Percentiles rank a stretch among this genome's conserved stretches.
Evolutionary conservation across 257 asterid genomes (phyloP).

Genomic region (Striga asiatica): DNA sequence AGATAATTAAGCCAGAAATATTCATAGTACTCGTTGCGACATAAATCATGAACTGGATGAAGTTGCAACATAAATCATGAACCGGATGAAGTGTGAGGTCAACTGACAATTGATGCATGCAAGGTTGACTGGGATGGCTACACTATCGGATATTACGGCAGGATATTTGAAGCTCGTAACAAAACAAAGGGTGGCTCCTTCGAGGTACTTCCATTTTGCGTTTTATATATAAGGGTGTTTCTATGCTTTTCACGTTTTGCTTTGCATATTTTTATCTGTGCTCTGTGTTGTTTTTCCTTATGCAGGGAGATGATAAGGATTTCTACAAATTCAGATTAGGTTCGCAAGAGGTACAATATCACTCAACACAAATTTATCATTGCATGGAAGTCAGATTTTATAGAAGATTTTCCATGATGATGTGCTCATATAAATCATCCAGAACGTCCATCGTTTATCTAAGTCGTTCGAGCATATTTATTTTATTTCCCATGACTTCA

Average conservation of each 20-base stretch:
- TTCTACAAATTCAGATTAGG: conserved; percentile 89
- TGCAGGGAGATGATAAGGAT: conserved; percentile 88
- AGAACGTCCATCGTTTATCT: background rate
- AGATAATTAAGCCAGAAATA: background rate
- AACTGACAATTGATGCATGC: conserved; percentile 16
- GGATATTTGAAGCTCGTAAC: conserved; percentile 98
- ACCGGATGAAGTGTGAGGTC: conserved; percentile 1
- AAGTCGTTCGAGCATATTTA: background rate
- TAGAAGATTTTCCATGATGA: conserved; percentile 6
- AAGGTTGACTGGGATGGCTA: conserved; percentile 98
- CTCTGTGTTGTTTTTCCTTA: conserved; percentile 15
- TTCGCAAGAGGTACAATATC: conserved; percentile 53
- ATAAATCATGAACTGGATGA: background rate
- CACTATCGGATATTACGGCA: conserved; percentile 96
- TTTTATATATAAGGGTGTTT: background rate
- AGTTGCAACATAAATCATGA: background rate
- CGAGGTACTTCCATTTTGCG: conserved; percentile 40
- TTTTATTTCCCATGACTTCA: background rate
- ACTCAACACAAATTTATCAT: background rate
- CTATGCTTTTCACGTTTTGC: conserved; percentile 1
- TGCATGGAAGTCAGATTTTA: background rate
- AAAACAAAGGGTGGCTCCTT: conserved; percentile 97
- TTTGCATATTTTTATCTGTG: conserved; percentile 13
- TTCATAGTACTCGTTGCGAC: conserved; percentile 3
- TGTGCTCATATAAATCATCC: conserved; percentile 6